Conservation (phyloP, 177 flowering plant species). For the Tripterygium wilfordii region DNA sequence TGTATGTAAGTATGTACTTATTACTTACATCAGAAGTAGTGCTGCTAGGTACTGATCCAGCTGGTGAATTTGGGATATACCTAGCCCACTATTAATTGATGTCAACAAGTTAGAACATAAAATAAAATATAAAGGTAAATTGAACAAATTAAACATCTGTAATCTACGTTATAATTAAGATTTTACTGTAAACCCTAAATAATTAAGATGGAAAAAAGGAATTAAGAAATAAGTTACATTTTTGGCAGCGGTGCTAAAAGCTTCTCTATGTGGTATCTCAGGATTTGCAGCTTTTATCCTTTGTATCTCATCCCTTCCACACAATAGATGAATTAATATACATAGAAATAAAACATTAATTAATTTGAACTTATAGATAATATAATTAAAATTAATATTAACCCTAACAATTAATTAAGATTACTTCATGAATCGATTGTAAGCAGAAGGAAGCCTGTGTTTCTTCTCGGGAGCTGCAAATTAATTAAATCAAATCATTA, state of each 20-base stretch:
- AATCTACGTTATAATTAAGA: no score
- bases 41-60: conserved; percentile 27
- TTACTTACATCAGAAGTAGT: conserved; percentile 25
- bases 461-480: conserved; percentile 93
- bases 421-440: conserved; percentile 76
- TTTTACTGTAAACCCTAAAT: no score
- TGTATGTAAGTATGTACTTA: no score
- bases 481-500: background rate
- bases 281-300: conserved; percentile 67
- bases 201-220: background rate
- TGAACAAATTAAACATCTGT: no score
- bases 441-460: conserved; percentile 95
- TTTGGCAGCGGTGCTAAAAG: conserved; percentile 70
- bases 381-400: no score
- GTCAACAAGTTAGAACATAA: no score
- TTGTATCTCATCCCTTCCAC: conserved; percentile 63
- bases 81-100: conserved; percentile 79
- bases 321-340: background rate
- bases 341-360: no score
- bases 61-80: conserved; percentile 44
- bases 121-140: background rate
- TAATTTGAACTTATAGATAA: no score
- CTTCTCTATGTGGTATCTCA: conserved; percentile 65
- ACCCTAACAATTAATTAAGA: background rate
- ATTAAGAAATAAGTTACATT: no score